Evolutionary conservation across 2,329 filamentous ascomycete species (phyloP), one percentile per base, ranked within the genome.

Genomic region (Ophiocordyceps robertsii): DNA sequence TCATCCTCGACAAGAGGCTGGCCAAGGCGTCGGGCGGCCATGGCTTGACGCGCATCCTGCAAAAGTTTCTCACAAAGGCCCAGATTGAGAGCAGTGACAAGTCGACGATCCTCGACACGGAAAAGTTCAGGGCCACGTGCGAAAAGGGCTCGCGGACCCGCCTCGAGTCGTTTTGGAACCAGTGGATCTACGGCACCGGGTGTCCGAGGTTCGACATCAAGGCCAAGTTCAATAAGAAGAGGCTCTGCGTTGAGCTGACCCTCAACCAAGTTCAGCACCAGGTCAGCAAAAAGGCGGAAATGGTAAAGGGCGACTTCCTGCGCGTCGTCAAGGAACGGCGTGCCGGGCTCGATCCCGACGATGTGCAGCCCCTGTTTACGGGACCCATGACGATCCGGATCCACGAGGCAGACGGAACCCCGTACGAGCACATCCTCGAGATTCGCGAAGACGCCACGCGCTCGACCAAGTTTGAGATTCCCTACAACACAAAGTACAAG

Each of bases 401-500:
- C 48, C 92, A 98, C 63, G 92, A 98, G 66, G 92, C 92, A 21
- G 93, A 98, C 56, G 92, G 92, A 10, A 96, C 92, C 0, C 92
- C 92, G 3, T 98, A 98, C 56, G 92, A 98, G 58, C 92, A 98
- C 57, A 95, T 95, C 48, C 82, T 96, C 29, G 87, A 95, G 54
- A 94, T 98, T 57, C 88, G 88, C 46, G 88, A 95, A 51, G 81
- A 82, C 27, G 75, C 78, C 13, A 85, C 84, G 3, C 86, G 83
- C 51, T 68, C 67, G 1, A 72, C 71, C 21, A 92, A 84, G 57
- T 84, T 96, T 46, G 89, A 95, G 47, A 95, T 98, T 46, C 89
- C 90, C 0, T 98, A 98, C 64, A 96, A 96, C 54, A 98, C 92
- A 0, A 98, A 98, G 59, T 98, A 98, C 66, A 98, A 96, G 66